Evolutionary conservation across 352 stramenopile species (phyloP), one percentile per base, ranked within the genome.

Genomic region (Pythium oligandrum): DNA sequence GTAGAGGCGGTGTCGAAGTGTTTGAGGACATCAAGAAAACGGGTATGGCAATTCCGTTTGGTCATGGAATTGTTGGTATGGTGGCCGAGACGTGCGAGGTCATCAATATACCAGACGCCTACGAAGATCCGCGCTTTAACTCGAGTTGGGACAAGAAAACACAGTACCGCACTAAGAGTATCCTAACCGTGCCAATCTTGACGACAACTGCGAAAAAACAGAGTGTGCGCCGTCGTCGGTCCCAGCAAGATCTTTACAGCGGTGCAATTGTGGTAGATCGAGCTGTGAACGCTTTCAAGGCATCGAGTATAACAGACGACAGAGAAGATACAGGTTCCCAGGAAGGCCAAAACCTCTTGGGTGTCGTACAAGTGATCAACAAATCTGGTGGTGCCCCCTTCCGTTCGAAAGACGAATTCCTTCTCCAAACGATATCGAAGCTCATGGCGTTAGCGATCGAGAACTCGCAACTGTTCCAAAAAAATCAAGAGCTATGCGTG

Each of bases 361-460:
- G 81, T 30, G 81, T 91, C 6, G 78, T 91, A 2, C 81, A 91
- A 40, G 80, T 91, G 7, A 91, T 89, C 55, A 91, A 89, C 63
- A 91, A 91, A 39, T 86, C 81, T 0, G 78, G 81, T 17, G 81
- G 78, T 6, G 78, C 81, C 9, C 75, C 78, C 30, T 91, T 91
- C 61, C 79, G 76, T 12, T 60, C 76, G n/a, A 89, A 89, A 48
- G 81, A 91, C 56, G 81, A 89, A 57, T 88, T 89, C 32, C 62
- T 89, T 40, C 59, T 91, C 31, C 64, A 79, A 39, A 87, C 78
- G 1, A 87, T 91, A 44, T 77, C 81, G 1, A 88, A 91, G 46
- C 63, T 91, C 36, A 89, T 91, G 35, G 81, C 78, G 9, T 58
- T 91, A 26, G 80, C 80, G 3, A 91, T 91, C 30, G 78, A 91